Percentiles rank a stretch among this genome's conserved stretches.
These are phyloP conservation scores for Cucurbita moschata DNA, from an alignment of 306 rosid species.

Conservation along the genomic window DNA sequence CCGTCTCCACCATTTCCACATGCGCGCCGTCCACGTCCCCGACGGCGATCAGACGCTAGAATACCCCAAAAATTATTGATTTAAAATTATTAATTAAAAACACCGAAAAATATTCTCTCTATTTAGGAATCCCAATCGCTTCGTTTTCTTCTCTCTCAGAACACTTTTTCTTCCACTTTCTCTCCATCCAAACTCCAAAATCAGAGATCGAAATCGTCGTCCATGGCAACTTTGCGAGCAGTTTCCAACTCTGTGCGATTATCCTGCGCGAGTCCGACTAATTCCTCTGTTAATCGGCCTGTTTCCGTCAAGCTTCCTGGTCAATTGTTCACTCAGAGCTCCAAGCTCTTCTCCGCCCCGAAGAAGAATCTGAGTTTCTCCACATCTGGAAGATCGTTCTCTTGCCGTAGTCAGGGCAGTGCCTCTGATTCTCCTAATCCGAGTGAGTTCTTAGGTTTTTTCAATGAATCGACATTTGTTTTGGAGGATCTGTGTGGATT, in stretches of 20 bases:
- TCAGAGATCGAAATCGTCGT: not conserved
- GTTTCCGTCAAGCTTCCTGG: constrained; percentile 10
- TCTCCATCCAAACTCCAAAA: not conserved
- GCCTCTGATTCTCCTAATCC: constrained; percentile 17
- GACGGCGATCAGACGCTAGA: not conserved
- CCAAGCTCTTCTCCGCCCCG: constrained; percentile 15
- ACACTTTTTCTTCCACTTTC: not conserved
- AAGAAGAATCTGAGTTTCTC: constrained; percentile 3
- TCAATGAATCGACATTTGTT: not conserved
- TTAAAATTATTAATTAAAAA: not conserved
- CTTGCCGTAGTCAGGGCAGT: constrained; percentile 28
- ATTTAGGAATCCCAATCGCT: not conserved
- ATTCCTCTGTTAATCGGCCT: not conserved
- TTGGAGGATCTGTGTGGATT: not conserved
- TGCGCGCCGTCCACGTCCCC: not conserved
- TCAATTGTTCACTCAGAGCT: constrained; percentile 8
- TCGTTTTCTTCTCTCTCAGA: not conserved
- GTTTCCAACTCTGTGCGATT: not conserved
- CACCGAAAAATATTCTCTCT: not conserved
- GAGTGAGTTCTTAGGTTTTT: not conserved
- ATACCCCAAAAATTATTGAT: not conserved
- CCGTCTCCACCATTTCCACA: not conserved
- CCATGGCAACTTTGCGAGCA: not conserved
- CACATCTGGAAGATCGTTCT: constrained; percentile 15
- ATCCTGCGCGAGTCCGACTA: not conserved